These are phyloP conservation scores for Colletotrichum cuscutae DNA, from an alignment of 2,329 filamentous ascomycete species.

Conservation along the genomic window DNA sequence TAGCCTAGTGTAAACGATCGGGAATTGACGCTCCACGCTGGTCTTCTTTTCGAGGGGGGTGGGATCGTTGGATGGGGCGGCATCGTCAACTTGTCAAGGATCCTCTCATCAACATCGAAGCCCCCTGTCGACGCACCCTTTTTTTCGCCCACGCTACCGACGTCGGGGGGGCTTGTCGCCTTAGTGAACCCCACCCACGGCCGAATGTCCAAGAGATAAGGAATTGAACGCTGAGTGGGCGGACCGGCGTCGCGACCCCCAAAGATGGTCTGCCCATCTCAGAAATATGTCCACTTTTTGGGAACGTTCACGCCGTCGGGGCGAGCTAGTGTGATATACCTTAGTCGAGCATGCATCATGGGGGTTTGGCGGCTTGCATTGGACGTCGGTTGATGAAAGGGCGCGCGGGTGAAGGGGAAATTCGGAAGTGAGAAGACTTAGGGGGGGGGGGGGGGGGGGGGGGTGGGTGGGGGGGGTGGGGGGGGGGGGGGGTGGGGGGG, in stretches of 20 bases:
- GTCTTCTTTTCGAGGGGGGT: not conserved
- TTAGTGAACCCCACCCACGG: slow-evolving; percentile 15
- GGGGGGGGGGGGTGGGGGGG: no score
- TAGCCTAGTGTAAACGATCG: not conserved
- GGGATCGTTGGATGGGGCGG: not conserved
- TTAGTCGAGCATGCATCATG: not conserved
- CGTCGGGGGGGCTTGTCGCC: not conserved
- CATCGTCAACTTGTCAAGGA: not conserved
- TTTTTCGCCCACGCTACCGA: not conserved
- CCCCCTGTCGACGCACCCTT: not conserved
- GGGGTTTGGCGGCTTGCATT: not conserved
- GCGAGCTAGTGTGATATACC: not conserved
- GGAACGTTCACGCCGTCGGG: slow-evolving; percentile 6
- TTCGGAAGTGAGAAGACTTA: not conserved
- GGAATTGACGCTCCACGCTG: not conserved
- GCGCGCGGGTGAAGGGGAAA: not conserved
- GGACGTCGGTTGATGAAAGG: not conserved
- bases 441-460: no score
- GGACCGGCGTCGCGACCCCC: not conserved
- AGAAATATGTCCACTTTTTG: slow-evolving; percentile 16
- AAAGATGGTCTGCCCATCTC: not conserved
- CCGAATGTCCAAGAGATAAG: slow-evolving; percentile 31
- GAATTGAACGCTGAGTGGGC: slow-evolving; percentile 19
- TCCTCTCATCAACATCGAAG: not conserved
- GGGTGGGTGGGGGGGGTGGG: no score